Evolutionary conservation across 768 basidiomycete genomes (phyloP), one percentile per base, ranked within the genome.

Genomic region (Boletus edulis): DNA sequence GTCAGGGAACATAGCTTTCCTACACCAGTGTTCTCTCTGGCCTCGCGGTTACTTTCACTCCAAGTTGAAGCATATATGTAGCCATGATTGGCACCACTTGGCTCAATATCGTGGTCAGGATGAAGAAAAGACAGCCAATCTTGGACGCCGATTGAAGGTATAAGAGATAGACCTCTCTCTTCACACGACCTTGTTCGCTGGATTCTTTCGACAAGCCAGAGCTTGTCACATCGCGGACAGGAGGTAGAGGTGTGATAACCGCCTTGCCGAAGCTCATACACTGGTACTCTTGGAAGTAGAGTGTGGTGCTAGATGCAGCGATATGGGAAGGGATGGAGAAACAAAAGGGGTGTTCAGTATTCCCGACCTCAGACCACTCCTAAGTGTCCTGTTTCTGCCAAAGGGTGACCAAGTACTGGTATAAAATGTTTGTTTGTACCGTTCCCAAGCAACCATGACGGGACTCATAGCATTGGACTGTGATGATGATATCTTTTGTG

Each of bases 141-240:
- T 78, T 84, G 2, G 91, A 94, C 10, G 91, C 89, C 0, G 94
- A 89, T 53, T 82, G 73, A 61, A 96, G 79, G 65, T 97, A 97
- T 54, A 84, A 74, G 47, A 72, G 65, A 68, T 97, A 97, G 3
- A 97, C 91, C 9, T 80, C 73, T 14, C 67, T 62, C 70, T 93
- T 93, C 53, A 96, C 94, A 24, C 79, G 81, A 5, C 94, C 94
- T 65, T 87, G 85, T 62, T 94, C 91, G 50, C 75, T 78, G 67
- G 91, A 87, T 66, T 91, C 89, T 62, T 84, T 83, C 15, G 78
- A 76, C 14, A 83, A 67, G 2, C 83, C 86, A 27, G 75, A 71
- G 0, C 77, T 73, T 31, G 72, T 60, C 3, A 72, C 62, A 11
- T 73, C 68, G 18, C 78, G 77, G 2, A 75, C 59, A 9, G 76